These are phyloP conservation scores for Amoebophrya sp. DNA, from an alignment of 169 alveolate species.

Conservation along the genomic window DNA sequence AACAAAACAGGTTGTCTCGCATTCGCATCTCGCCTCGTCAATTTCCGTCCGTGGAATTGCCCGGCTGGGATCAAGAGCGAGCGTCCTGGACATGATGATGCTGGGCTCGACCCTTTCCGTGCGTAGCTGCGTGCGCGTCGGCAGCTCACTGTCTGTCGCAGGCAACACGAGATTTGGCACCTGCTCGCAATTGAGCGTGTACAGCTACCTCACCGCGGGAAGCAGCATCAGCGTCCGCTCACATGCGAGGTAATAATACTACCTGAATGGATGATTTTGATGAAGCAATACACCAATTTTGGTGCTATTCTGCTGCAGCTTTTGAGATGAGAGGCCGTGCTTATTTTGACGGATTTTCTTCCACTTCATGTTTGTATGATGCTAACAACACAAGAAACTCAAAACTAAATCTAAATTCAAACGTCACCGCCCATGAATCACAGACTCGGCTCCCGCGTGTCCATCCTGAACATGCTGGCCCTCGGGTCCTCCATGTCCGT, in stretches of 20 bases:
- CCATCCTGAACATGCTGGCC: background rate
- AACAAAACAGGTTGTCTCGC: too few relatives aligned
- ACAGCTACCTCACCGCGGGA: background rate
- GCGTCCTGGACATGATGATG: background rate
- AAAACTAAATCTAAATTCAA: background rate
- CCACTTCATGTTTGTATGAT: too few relatives aligned
- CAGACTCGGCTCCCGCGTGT: background rate
- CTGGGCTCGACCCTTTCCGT: background rate
- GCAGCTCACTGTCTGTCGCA: background rate
- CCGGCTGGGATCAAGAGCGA: background rate
- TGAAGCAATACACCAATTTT: too few relatives aligned
- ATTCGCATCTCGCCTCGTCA: background rate
- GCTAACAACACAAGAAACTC: too few relatives aligned
- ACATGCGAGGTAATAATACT: too few relatives aligned
- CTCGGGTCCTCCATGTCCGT: conserved; percentile 21
- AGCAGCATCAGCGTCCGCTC: background rate
- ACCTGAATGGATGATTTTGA: too few relatives aligned
- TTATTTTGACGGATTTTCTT: too few relatives aligned
- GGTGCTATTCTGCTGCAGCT: too few relatives aligned
- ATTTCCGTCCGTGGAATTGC: background rate
- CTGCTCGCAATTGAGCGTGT: background rate
- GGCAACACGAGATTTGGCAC: background rate
- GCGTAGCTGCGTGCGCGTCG: background rate
- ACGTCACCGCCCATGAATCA: too few relatives aligned
- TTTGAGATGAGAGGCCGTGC: too few relatives aligned